Evolutionary conservation across 129 eudicot species (phyloP).

Genomic region (Chrysanthemum seticuspe): DNA sequence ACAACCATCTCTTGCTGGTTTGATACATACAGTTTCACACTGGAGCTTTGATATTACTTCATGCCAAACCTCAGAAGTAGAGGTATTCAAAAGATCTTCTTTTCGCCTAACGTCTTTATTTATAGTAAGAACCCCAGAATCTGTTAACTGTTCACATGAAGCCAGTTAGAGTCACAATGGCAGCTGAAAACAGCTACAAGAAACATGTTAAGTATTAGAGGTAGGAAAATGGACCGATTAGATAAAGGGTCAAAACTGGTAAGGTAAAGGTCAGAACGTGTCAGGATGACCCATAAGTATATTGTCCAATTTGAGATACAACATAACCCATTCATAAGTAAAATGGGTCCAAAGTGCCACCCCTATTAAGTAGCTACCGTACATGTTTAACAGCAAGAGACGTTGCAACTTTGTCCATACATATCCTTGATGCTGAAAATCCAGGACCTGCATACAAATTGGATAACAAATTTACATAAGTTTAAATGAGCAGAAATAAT

Average conservation of each 20-base stretch:
- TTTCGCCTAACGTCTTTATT: conserved; percentile 71
- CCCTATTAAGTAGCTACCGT: conserved; percentile 21
- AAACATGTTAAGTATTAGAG: conserved; percentile 3
- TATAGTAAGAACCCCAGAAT: conserved; percentile 74
- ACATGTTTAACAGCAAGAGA: conserved; percentile 79
- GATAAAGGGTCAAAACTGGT: no score
- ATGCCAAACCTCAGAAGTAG: conserved; percentile 52
- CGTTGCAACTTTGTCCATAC: conserved; percentile 97
- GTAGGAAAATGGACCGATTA: no score
- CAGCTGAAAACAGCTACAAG: conserved; percentile 9
- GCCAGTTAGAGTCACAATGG: conserved; percentile 9
- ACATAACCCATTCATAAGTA: no score
- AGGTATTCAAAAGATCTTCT: conserved; percentile 48
- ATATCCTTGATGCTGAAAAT: conserved; percentile 63
- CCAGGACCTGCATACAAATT: conserved; percentile 69
- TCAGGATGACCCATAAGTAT: no score
- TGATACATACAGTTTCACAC: conserved; percentile 68
- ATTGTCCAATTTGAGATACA: no score
- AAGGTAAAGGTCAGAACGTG: no score
- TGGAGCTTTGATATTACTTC: conserved; percentile 73
- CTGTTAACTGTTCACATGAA: conserved; percentile 50
- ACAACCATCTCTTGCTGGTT: conserved; percentile 95
- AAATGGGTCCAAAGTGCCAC: no score
- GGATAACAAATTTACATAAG: conserved; percentile 1
- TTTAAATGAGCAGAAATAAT: neutral